phyloP scores from a whole-genome alignment of 345 rosid species.

The Camelina laxa region DNA sequence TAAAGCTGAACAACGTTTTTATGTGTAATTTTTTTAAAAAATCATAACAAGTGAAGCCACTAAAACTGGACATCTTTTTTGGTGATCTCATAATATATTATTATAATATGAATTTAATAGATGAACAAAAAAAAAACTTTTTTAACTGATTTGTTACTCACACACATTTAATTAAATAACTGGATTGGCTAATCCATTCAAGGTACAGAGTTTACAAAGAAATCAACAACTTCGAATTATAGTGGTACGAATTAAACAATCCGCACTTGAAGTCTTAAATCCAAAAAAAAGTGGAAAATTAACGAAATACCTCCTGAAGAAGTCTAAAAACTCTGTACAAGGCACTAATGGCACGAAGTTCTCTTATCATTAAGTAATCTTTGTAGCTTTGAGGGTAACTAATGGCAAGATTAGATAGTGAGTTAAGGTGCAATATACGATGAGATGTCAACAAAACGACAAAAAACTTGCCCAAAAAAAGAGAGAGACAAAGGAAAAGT shows the following conservation, averaged over 20 bases:
- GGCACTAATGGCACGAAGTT: not conserved
- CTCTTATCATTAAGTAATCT: not conserved
- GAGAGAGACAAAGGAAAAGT: constrained; percentile 31
- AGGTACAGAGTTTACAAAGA: not conserved
- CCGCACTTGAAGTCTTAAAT: not conserved
- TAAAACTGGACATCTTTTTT: not conserved
- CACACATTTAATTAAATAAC: too few species aligned
- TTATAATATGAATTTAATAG: not conserved
- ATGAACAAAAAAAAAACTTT: not conserved
- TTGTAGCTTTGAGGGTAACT: constrained; percentile 13
- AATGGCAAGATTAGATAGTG: constrained; percentile 18
- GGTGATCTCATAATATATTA: not conserved
- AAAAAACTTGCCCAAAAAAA: constrained; percentile 6
- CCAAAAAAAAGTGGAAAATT: not conserved
- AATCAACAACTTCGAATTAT: not conserved
- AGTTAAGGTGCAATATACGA: constrained; percentile 19
- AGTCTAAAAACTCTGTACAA: too few species aligned
- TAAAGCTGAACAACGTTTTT: not conserved
- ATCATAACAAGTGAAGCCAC: not conserved
- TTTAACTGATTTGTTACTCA: too few species aligned
- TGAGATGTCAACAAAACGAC: constrained; percentile 34
- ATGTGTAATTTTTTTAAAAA: not conserved
- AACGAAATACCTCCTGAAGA: not conserved
- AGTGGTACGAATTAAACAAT: not conserved
- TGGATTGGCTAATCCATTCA: not conserved